Evolutionary conservation across 257 asterid genomes (phyloP).

Genomic region (Nicotiana tomentosiformis): DNA sequence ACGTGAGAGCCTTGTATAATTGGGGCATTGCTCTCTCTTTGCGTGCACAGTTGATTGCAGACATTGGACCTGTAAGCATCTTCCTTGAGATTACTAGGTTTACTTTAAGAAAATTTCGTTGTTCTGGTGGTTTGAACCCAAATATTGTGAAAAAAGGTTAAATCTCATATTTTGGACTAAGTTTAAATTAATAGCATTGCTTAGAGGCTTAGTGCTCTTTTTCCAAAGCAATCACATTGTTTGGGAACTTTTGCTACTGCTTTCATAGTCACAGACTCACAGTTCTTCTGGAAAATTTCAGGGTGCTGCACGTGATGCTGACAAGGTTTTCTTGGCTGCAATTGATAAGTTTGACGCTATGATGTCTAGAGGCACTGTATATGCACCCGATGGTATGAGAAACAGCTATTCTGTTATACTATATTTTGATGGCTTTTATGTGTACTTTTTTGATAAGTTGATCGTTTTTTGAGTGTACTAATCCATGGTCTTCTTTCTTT

Average conservation of each 20-base stretch:
- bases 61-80: slow-evolving; percentile 80
- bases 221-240: background rate
- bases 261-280: background rate
- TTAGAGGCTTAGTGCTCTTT: background rate
- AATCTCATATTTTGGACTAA: background rate
- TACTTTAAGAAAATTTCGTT: background rate
- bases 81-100: background rate
- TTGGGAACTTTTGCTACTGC: background rate
- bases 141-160: background rate
- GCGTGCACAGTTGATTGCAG: slow-evolving; percentile 88
- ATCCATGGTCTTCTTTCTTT: background rate
- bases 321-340: slow-evolving; percentile 86
- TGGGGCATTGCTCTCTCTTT: slow-evolving; percentile 93
- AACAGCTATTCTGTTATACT: slow-evolving; percentile 2
- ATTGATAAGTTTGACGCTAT: slow-evolving; percentile 90
- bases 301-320: slow-evolving; percentile 83
- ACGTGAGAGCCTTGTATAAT: slow-evolving; percentile 78
- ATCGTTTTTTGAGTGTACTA: slow-evolving; percentile 4
- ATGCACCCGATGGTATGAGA: slow-evolving; percentile 75
- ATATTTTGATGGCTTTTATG: slow-evolving; percentile 9
- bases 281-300: slow-evolving; percentile 24
- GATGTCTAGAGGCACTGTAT: slow-evolving; percentile 70
- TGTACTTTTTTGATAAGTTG: background rate
- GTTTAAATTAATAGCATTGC: background rate
- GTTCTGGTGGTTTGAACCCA: background rate